These are phyloP conservation scores for Tremella fuciformis DNA, from an alignment of 768 basidiomycete genomes.

Conservation along the genomic window DNA sequence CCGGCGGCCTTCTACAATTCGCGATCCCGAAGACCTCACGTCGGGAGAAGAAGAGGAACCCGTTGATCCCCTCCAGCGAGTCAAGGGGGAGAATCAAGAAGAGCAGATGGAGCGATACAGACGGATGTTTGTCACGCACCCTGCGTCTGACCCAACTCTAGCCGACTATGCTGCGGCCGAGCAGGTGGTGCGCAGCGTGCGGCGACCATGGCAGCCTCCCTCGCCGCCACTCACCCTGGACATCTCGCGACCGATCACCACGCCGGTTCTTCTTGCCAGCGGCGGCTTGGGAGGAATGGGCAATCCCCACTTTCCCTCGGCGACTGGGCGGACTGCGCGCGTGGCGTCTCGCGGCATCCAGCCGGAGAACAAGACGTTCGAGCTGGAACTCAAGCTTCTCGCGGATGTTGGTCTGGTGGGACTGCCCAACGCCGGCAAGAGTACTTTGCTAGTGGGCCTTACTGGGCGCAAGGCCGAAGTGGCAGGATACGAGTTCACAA, in stretches of 20 bases:
- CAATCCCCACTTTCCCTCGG: constrained; percentile 75
- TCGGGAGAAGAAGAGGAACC: constrained; percentile 64
- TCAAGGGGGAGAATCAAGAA: constrained; percentile 62
- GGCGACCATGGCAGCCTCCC: constrained; percentile 17
- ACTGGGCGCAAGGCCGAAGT: constrained; percentile 83
- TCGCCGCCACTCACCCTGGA: constrained; percentile 35
- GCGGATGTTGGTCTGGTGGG: constrained; percentile 96
- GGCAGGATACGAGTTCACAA: constrained; percentile 90
- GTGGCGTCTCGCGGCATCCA: constrained; percentile 58
- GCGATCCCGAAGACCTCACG: constrained; percentile 59
- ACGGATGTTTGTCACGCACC: constrained; percentile 37
- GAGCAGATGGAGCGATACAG: constrained; percentile 56
- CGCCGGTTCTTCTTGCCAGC: constrained; percentile 59
- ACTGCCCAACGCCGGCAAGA: constrained; percentile 87
- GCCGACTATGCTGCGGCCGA: constrained; percentile 41
- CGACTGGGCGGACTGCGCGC: constrained; percentile 68
- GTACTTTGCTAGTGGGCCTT: constrained; percentile 82
- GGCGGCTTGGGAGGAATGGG: constrained; percentile 82
- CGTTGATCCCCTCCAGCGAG: background rate
- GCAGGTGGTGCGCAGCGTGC: constrained; percentile 30
- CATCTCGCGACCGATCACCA: constrained; percentile 24
- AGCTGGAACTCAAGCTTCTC: constrained; percentile 85
- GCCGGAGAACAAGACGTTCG: constrained; percentile 61
- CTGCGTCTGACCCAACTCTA: constrained; percentile 29
- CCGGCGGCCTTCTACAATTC: constrained; percentile 59